Percentiles rank a stretch among this genome's conserved stretches.
Evolutionary conservation across 2,329 filamentous ascomycete genomes (phyloP).

Genomic region (Aureobasidium sp.): DNA sequence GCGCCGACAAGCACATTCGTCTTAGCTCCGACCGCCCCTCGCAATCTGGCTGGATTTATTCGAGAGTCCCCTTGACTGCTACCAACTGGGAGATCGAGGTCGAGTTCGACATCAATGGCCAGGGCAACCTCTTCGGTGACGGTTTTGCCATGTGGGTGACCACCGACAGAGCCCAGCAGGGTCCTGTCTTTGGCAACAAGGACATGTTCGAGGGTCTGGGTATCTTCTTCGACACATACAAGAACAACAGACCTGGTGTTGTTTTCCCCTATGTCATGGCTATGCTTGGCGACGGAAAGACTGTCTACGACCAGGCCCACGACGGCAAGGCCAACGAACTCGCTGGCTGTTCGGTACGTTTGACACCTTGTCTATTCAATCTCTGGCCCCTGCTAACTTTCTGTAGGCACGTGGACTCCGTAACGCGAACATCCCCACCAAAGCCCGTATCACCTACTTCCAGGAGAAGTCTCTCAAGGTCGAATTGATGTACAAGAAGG

Average conservation of each 20-base stretch:
- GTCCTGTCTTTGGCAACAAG: slow-evolving; percentile 78
- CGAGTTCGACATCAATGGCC: slow-evolving; percentile 89
- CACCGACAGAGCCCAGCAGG: slow-evolving; percentile 74
- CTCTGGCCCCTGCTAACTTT: slow-evolving; percentile 12
- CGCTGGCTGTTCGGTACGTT: slow-evolving; percentile 74
- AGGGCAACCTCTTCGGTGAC: slow-evolving; percentile 86
- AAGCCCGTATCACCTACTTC: slow-evolving; percentile 87
- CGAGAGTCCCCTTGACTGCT: slow-evolving; percentile 84
- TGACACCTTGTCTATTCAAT: not conserved
- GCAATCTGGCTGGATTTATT: slow-evolving; percentile 89
- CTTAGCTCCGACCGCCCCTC: slow-evolving; percentile 86
- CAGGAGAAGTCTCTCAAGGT: slow-evolving; percentile 87
- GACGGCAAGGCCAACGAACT: slow-evolving; percentile 92
- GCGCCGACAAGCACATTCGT: slow-evolving; percentile 75
- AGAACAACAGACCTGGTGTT: slow-evolving; percentile 94
- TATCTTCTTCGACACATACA: slow-evolving; percentile 97
- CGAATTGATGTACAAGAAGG: slow-evolving; percentile 88
- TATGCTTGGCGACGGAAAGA: slow-evolving; percentile 90
- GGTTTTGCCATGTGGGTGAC: slow-evolving; percentile 98
- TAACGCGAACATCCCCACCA: slow-evolving; percentile 69
- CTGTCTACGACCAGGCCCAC: slow-evolving; percentile 82
- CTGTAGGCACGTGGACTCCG: slow-evolving; percentile 72
- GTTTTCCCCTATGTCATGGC: slow-evolving; percentile 98
- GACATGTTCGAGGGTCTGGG: slow-evolving; percentile 92
- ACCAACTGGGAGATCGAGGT: slow-evolving; percentile 99